phyloP scores from a whole-genome alignment of 352 stramenopile genomes.

The Saprolegnia parasitica region DNA sequence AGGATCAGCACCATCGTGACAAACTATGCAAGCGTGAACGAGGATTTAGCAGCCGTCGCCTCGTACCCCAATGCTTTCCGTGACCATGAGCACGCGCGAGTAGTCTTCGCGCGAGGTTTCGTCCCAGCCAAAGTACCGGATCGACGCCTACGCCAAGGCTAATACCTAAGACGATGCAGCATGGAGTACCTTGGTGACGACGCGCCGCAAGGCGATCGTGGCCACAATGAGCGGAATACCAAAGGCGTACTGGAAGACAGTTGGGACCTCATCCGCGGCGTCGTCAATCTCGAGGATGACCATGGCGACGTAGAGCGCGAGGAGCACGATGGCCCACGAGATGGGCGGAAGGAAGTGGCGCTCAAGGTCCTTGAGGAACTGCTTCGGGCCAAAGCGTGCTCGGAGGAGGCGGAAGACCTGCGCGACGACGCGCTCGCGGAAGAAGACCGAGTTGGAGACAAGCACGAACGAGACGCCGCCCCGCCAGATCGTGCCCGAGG shows the following conservation, averaged over 20 bases:
- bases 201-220: constrained; percentile 67
- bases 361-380: constrained; percentile 56
- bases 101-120: constrained; percentile 56
- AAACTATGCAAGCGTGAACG: constrained; percentile 28
- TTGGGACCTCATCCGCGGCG: constrained; percentile 41
- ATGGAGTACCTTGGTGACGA: constrained; percentile 62
- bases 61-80: constrained; percentile 55
- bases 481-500: neutral
- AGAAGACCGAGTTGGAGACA: neutral
- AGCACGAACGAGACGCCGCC: constrained; percentile 6
- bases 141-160: constrained; percentile 58
- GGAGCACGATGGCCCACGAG: constrained; percentile 54
- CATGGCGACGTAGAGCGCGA: constrained; percentile 40
- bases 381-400: constrained; percentile 1
- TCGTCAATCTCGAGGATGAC: constrained; percentile 39
- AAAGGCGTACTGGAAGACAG: constrained; percentile 55
- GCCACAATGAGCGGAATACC: constrained; percentile 64
- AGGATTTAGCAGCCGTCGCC: neutral
- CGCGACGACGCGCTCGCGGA: constrained; percentile 7
- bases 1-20: constrained; percentile 63
- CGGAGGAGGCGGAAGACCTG: constrained; percentile 10
- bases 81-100: constrained; percentile 76
- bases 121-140: constrained; percentile 77
- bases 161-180: neutral
- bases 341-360: constrained; percentile 72